These are phyloP conservation scores for Pisolithus sp. DNA, from an alignment of 768 basidiomycete genomes.

Conservation along the genomic window DNA sequence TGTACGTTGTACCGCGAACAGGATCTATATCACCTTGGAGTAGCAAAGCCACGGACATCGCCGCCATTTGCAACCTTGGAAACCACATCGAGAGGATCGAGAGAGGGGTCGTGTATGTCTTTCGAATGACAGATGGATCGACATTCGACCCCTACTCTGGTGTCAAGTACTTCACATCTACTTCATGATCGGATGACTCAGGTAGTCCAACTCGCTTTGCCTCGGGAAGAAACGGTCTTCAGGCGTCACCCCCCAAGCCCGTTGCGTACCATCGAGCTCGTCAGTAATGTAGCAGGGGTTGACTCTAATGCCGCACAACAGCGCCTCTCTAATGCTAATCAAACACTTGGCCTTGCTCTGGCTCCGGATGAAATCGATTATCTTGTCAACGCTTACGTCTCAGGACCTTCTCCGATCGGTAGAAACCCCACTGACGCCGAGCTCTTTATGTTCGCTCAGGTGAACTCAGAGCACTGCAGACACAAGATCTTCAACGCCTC, in stretches of 20 bases:
- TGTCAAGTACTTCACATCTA: slow-evolving; percentile 56
- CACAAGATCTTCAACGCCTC: slow-evolving; percentile 99
- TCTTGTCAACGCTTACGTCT: slow-evolving; percentile 80
- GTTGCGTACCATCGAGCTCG: slow-evolving; percentile 68
- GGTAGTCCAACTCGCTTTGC: slow-evolving; percentile 51
- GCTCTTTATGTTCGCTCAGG: slow-evolving; percentile 99
- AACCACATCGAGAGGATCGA: slow-evolving; percentile 74
- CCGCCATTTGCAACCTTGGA: slow-evolving; percentile 77
- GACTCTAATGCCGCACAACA: slow-evolving; percentile 43
- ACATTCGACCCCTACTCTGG: slow-evolving; percentile 38
- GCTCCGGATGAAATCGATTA: slow-evolving; percentile 88
- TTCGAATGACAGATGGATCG: slow-evolving; percentile 41
- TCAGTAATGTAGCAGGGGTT: slow-evolving; percentile 14
- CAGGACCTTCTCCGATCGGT: slow-evolving; percentile 57
- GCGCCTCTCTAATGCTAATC: slow-evolving; percentile 72
- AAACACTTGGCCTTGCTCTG: slow-evolving; percentile 82
- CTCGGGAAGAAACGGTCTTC: slow-evolving; percentile 54
- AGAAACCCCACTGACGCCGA: slow-evolving; percentile 96
- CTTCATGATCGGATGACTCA: slow-evolving; percentile 99
- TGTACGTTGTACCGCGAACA: slow-evolving; percentile 74
- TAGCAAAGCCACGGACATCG: slow-evolving; percentile 96
- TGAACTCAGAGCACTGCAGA: slow-evolving; percentile 99
- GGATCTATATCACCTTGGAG: slow-evolving; percentile 99
- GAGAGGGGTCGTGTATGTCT: slow-evolving; percentile 67
- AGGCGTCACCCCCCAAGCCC: slow-evolving; percentile 54